phyloP scores from a whole-genome alignment of 2,329 filamentous ascomycete genomes.

The Ophiostoma ulmi region DNA sequence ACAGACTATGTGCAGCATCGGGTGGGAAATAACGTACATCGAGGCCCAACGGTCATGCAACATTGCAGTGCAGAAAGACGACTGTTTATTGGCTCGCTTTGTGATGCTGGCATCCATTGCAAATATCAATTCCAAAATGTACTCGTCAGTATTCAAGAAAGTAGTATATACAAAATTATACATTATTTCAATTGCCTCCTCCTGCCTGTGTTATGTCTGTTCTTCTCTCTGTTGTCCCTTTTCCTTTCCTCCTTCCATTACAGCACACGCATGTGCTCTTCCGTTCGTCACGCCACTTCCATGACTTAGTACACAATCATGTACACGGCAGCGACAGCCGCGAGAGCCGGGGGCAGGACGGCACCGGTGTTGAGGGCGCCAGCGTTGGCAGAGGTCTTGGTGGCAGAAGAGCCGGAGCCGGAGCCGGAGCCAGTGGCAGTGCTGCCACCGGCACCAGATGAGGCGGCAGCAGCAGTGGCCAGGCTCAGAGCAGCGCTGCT shows the following conservation, averaged over 20 bases:
- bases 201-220: no score
- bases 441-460: background rate
- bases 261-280: background rate
- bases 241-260: background rate
- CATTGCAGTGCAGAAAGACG: background rate
- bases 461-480: conserved; percentile 10
- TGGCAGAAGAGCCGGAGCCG: background rate
- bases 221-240: background rate
- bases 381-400: background rate
- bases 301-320: conserved; percentile 16
- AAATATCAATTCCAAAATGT: background rate
- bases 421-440: background rate
- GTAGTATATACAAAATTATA: background rate
- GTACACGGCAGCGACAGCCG: conserved; percentile 20
- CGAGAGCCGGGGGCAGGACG: conserved; percentile 17
- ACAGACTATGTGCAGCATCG: background rate
- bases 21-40: background rate
- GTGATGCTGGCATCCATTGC: background rate
- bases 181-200: background rate
- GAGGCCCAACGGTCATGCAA: conserved; percentile 12
- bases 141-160: background rate
- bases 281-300: conserved; percentile 2
- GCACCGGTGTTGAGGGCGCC: background rate
- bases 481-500: conserved; percentile 16
- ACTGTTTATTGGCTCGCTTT: background rate